Evolutionary conservation across 805 yeast genomes (phyloP), one percentile per base, ranked within the genome.

Genomic region (Saccharomycopsis synnaedendra): DNA sequence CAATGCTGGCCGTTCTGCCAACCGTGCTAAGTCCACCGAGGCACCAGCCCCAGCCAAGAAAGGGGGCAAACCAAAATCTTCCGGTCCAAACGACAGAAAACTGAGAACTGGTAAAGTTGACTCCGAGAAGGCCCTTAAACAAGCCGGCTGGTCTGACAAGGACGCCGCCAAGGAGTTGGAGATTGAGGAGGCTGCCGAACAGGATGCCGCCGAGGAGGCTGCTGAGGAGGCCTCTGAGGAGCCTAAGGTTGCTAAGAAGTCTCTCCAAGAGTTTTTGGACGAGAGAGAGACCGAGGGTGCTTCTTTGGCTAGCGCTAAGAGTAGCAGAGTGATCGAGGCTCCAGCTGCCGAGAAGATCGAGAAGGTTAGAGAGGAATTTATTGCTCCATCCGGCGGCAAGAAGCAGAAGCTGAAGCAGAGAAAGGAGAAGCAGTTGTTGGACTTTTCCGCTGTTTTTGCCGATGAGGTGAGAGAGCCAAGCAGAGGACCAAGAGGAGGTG

Each of bases 231-330:
- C 65, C 54, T 69, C 62, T 54, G 59, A 54, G 11, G 64, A 58
- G 35, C 70, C 62, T 54, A 58, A 54, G 11, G 64, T 58, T 35
- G 68, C 56, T 34, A 70, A 69, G 60, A 67, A 74, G 64, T 82
- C 96, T 51, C 79, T 85, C 62, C 87, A 81, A 60, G 94, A 88
- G 62, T 90, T 85, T 82, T 78, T 87, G 66, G 80, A 80, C 60
- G 87, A 82, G 69, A 66, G 71, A 62, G 66, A 60, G 68, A 70
- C 60, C 68, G 75, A 70, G 32, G 10, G 19, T 8, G 10, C n/a
- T 27, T 27, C 19, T 6, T 7, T 10, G 10, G 39, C 40, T 4
- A 27, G 39, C 35, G 28, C 40, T 35, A 63, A 69, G 56, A 62
- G 64, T 56, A 61, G 70, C 58, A 61, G 65, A 56, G 60, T 58